Percentiles rank a stretch among this genome's conserved stretches.
Evolutionary conservation across 2,329 filamentous ascomycete genomes (phyloP).

Genomic region (Epichloe hybrida): DNA sequence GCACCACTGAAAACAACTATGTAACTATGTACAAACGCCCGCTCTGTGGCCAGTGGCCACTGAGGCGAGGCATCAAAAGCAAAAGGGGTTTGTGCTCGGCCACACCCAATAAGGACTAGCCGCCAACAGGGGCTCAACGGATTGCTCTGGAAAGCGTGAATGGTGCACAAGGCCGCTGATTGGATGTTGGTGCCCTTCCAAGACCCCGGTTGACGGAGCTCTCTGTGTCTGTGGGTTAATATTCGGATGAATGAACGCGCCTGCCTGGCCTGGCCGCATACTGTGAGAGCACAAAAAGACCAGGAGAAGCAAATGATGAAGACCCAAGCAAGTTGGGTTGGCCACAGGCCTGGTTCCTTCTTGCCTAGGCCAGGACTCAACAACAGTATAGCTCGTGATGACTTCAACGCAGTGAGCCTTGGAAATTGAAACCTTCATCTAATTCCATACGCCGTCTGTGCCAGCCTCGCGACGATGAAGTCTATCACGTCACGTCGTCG

Average conservation of each 20-base stretch:
- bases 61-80: constrained; percentile 9
- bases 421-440: too few relatives aligned
- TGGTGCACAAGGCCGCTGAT: neutral
- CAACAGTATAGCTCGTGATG: too few relatives aligned
- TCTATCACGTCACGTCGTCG: too few relatives aligned
- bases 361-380: too few relatives aligned
- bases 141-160: neutral
- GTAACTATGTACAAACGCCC: too few relatives aligned
- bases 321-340: too few relatives aligned
- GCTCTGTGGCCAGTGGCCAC: constrained; percentile 6
- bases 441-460: too few relatives aligned
- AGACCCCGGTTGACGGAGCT: constrained; percentile 3
- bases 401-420: too few relatives aligned
- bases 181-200: constrained; percentile 1
- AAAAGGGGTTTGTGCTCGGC: constrained; percentile 23
- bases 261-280: too few relatives aligned
- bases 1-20: neutral
- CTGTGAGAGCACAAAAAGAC: too few relatives aligned
- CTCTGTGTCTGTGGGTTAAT: neutral
- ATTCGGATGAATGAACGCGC: neutral
- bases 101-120: constrained; percentile 14
- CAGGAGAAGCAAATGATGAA: neutral
- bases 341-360: too few relatives aligned
- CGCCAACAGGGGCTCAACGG: neutral
- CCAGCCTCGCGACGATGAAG: too few relatives aligned